A percentile compares a stretch with the other conserved stretches of the same genome.
Evolutionary conservation across 495 filamentous ascomycete species (phyloP).

Genomic region (Trichocladium antarcticum): DNA sequence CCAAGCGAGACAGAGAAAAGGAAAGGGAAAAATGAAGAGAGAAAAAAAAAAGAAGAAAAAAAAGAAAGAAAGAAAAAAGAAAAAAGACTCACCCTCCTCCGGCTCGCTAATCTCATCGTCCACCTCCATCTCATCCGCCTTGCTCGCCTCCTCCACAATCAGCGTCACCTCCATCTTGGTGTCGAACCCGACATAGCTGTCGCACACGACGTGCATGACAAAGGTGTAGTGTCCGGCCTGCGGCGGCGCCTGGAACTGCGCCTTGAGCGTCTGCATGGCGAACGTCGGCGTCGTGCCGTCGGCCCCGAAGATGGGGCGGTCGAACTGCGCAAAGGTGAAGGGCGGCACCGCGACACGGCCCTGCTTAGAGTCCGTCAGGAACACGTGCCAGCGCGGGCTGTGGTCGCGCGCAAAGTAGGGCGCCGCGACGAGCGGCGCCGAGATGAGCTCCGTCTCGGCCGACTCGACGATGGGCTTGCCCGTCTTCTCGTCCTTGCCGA

Average conservation of each 20-base stretch:
- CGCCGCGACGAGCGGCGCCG: conserved; percentile 75
- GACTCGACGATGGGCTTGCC: conserved; percentile 38
- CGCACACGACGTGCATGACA: conserved; percentile 80
- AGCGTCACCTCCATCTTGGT: conserved; percentile 78
- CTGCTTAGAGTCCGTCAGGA: conserved; percentile 85
- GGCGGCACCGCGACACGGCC: conserved; percentile 92
- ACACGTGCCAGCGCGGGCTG: conserved; percentile 82
- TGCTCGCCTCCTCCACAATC: conserved; percentile 78
- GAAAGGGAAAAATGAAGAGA: background rate
- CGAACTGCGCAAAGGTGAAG: conserved; percentile 79
- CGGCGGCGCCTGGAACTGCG: conserved; percentile 93
- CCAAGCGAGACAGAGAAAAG: too few relatives aligned
- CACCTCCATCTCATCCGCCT: conserved; percentile 64
- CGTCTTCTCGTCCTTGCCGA: conserved; percentile 43
- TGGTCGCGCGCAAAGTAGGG: conserved; percentile 85
- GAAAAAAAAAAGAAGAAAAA: conserved; percentile 8
- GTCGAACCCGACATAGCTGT: conserved; percentile 90
- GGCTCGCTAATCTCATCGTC: conserved; percentile 96
- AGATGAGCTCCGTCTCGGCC: conserved; percentile 48
- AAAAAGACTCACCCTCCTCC: conserved; percentile 68
- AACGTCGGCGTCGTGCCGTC: conserved; percentile 67
- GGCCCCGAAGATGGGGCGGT: conserved; percentile 67
- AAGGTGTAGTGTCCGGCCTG: conserved; percentile 88
- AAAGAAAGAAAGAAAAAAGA: background rate
- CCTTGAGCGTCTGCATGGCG: conserved; percentile 87